A percentile compares a stretch with the other conserved stretches of the same genome.
These are phyloP conservation scores for Aspergillus felis DNA, from an alignment of 2,329 filamentous ascomycete species.

Conservation along the genomic window DNA sequence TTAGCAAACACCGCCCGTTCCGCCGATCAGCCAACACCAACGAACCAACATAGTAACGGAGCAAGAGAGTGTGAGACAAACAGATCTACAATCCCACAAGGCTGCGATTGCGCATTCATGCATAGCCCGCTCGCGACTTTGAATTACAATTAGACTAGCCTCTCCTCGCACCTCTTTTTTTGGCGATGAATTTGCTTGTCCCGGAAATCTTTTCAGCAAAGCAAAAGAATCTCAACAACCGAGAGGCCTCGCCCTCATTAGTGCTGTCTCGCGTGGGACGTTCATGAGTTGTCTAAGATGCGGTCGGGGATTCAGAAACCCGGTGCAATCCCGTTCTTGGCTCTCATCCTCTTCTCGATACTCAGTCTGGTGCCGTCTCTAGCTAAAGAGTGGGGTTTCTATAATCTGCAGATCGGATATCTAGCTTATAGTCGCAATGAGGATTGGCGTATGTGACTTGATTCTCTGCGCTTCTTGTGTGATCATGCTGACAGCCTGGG, in stretches of 20 bases:
- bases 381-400: slow-evolving; percentile 25
- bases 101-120: not conserved
- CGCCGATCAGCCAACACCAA: slow-evolving; percentile 6
- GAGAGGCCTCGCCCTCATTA: slow-evolving; percentile 1
- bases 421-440: slow-evolving; percentile 20
- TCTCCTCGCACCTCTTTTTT: not conserved
- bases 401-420: slow-evolving; percentile 26
- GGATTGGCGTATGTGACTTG: slow-evolving; percentile 23
- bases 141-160: not conserved
- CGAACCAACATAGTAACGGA: not conserved
- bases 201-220: not conserved
- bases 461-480: not conserved
- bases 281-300: slow-evolving; percentile 26
- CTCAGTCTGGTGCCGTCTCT: slow-evolving; percentile 33
- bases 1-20: slow-evolving; percentile 1
- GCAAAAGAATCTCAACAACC: not conserved
- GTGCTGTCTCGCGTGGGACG: slow-evolving; percentile 5
- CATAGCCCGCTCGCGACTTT: slow-evolving; percentile 2
- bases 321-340: slow-evolving; percentile 32
- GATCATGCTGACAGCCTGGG: not conserved
- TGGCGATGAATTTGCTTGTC: slow-evolving; percentile 14
- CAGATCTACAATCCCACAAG: not conserved
- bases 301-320: slow-evolving; percentile 32
- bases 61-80: not conserved
- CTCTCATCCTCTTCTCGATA: slow-evolving; percentile 30